Conservation (phyloP, 2,329 filamentous ascomycete species). For the Pseudogymnoascus sp. region DNA sequence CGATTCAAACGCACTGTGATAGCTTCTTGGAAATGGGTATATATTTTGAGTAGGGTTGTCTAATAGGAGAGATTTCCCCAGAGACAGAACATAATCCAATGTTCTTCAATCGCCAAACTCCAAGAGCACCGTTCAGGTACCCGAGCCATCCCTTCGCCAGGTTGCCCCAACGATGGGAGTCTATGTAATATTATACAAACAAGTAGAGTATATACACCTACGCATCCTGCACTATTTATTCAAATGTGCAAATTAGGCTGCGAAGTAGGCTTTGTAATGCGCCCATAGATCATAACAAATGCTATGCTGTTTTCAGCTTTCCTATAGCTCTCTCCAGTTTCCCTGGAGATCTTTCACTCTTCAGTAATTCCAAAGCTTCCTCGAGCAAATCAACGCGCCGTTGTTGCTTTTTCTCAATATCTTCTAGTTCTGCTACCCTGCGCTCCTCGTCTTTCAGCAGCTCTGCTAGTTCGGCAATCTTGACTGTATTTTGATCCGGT, state of each 20-base stretch:
- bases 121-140: not conserved
- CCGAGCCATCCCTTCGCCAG: not conserved
- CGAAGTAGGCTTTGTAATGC: not conserved
- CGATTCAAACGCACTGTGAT: not conserved
- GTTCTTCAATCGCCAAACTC: not conserved
- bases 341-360: constrained; percentile 10
- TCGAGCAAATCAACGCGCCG: constrained; percentile 26
- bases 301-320: constrained; percentile 12
- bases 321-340: constrained; percentile 15
- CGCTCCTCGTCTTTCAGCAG: constrained; percentile 42
- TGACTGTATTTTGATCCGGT: constrained; percentile 49
- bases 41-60: constrained; percentile 7
- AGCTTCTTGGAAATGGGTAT: not conserved
- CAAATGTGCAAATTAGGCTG: not conserved
- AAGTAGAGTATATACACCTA: not conserved
- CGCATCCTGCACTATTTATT: not conserved
- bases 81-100: not conserved
- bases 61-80: not conserved
- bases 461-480: constrained; percentile 44
- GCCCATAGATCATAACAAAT: not conserved
- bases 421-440: constrained; percentile 46
- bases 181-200: constrained; percentile 6
- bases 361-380: constrained; percentile 26
- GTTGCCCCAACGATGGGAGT: not conserved
- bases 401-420: constrained; percentile 31